Evolutionary conservation across 1,139 yeast genomes (phyloP).

Genomic region (Saccharomyces hybrid): DNA sequence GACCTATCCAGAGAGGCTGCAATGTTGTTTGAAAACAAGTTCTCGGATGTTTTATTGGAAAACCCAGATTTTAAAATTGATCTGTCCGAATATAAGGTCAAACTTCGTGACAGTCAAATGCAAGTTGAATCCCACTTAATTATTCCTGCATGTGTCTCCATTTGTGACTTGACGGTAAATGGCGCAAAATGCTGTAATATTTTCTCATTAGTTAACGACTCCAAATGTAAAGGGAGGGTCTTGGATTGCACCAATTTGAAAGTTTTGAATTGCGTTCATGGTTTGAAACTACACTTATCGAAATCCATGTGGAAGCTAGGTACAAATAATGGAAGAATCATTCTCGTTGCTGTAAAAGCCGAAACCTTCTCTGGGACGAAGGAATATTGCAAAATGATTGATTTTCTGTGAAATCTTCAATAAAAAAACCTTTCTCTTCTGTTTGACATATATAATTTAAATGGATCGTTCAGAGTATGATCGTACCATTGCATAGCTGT

Average conservation of each 20-base stretch:
- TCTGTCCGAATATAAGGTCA: slow-evolving; percentile 8
- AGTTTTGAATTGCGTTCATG: slow-evolving; percentile 12
- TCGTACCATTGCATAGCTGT: not conserved
- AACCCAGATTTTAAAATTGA: slow-evolving; percentile 8
- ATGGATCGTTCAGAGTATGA: not conserved
- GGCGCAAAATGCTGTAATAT: slow-evolving; percentile 19
- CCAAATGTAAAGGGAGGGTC: slow-evolving; percentile 16
- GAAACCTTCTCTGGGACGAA: slow-evolving; percentile 18
- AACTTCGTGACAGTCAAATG: slow-evolving; percentile 5
- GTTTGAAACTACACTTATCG: slow-evolving; percentile 20
- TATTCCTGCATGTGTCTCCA: slow-evolving; percentile 27
- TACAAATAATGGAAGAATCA: slow-evolving; percentile 13
- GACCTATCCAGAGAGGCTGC: slow-evolving; percentile 29
- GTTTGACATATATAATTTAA: not conserved
- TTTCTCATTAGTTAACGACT: slow-evolving; percentile 20
- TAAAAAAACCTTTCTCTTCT: not conserved
- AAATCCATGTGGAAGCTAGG: slow-evolving; percentile 26
- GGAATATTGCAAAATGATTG: slow-evolving; percentile 17
- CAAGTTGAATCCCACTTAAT: slow-evolving; percentile 11
- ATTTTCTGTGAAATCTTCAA: slow-evolving; percentile 1
- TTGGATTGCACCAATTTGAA: slow-evolving; percentile 15
- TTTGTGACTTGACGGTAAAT: slow-evolving; percentile 23
- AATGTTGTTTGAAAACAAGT: slow-evolving; percentile 20
- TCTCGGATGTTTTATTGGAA: slow-evolving; percentile 16
- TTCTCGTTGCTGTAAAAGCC: slow-evolving; percentile 21